Evolutionary conservation across 2,329 filamentous ascomycete species (phyloP).

Genomic region (Alternaria viburni): DNA sequence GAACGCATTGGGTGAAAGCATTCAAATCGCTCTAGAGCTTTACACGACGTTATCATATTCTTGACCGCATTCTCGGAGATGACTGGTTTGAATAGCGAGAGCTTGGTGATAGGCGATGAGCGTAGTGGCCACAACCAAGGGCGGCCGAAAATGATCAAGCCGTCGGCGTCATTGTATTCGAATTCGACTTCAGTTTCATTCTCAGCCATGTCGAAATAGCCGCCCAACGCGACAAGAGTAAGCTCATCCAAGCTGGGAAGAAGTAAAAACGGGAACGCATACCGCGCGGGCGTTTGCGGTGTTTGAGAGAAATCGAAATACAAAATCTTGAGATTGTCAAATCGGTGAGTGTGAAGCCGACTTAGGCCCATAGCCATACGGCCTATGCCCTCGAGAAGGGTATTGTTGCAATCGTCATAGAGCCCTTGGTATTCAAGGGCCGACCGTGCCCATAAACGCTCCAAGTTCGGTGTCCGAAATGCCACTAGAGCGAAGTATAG

Average conservation of each 20-base stretch:
- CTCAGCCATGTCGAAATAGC: neutral
- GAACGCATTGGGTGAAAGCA: neutral
- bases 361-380: neutral
- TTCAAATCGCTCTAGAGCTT: neutral
- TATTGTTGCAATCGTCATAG: neutral
- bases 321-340: neutral
- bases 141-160: neutral
- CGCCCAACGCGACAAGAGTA: neutral
- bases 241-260: neutral
- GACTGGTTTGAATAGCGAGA: neutral
- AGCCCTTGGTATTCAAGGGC: neutral
- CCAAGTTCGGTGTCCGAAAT: neutral
- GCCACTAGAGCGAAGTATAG: neutral
- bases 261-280: neutral
- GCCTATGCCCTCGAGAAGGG: neutral
- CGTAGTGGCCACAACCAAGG: neutral
- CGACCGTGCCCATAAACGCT: neutral
- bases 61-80: neutral
- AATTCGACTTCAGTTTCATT: neutral
- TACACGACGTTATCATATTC: accelerated
- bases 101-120: neutral
- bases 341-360: neutral
- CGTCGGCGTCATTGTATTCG: neutral
- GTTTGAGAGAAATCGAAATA: neutral
- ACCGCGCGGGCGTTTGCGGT: neutral